These are phyloP conservation scores for Turnera subulata DNA, from an alignment of 345 rosid species.

Conservation along the genomic window DNA sequence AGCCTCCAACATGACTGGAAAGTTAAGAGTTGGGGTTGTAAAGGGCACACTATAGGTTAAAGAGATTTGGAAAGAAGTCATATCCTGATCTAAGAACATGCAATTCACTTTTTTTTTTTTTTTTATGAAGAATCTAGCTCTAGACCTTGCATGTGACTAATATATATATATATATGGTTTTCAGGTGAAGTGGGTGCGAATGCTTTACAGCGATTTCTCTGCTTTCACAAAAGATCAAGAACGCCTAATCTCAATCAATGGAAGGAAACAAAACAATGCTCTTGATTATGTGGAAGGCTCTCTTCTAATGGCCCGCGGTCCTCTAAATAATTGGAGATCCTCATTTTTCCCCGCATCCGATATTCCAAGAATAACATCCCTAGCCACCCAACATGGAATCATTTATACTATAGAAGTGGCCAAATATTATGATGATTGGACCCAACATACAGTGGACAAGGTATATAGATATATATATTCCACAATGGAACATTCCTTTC, in stretches of 20 bases:
- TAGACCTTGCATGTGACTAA: not conserved
- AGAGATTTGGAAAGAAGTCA: no score
- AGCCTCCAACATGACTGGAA: no score
- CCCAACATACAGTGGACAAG: conserved; percentile 35
- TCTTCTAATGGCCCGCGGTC: conserved; percentile 46
- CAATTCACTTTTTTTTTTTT: no score
- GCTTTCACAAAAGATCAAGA: conserved; percentile 63
- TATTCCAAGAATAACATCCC: conserved; percentile 48
- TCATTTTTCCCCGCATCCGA: conserved; percentile 58
- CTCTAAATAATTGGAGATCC: conserved; percentile 57
- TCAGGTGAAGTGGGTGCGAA: conserved; percentile 72
- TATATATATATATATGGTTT: not conserved
- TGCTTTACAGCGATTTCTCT: conserved; percentile 62
- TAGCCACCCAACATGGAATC: conserved; percentile 44
- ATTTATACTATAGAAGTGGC: conserved; percentile 73
- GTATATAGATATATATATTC: conserved; percentile 19
- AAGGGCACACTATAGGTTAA: no score
- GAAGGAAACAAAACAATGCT: conserved; percentile 26
- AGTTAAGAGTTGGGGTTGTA: no score
- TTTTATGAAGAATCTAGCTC: no score
- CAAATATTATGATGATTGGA: conserved; percentile 47
- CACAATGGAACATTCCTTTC: no score
- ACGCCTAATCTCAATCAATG: conserved; percentile 46
- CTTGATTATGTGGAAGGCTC: conserved; percentile 68
- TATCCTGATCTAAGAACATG: no score